Evolutionary conservation across 495 filamentous ascomycete genomes (phyloP), one percentile per base, ranked within the genome.

Genomic region (Aspergillus bridgeri): DNA sequence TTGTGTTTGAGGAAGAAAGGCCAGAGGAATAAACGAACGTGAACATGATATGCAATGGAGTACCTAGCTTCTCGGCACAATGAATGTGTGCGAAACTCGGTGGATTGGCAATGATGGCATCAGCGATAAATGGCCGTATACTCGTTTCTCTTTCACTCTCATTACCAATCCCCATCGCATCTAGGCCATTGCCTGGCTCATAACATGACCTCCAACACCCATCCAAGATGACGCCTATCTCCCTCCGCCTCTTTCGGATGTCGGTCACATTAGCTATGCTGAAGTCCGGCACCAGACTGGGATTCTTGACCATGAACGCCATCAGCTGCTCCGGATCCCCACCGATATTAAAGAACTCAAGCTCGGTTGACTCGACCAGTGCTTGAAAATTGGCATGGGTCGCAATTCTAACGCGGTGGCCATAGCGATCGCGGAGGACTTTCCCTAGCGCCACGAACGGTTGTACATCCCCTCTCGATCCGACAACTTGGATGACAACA

Each of bases 231-330:
- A 38, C 3, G 3, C 33, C 33, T 13, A 38, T 38, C 33, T 38
- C 33, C 13, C 33, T 38, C 9, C 33, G 13, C 13, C 33, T 38
- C 9, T 13, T 9, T 15, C 33, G 33, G 5, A 38, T 38, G 5
- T 38, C 33, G 1, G 33, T 38, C 33, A 38, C 33, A 38, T 15
- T 38, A 1, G 33, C 6, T 2, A 38, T 13, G 13, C 22, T 23
- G 7, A 50, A 6, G 22, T 24, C 22, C 48, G 89, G 89, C 65
- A 92, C 86, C 51, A 94, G 77, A 1, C 89, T 87, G 6, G 89
- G 88, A 66, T 94, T 90, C 65, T 91, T 90, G 19, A 92, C 89
- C 90, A 92, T 92, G 61, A 89, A 92, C 0, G 86, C 82, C 89
- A 94, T 94, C 23, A 94, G 79, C 59, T 90, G 83, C 0, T 83